Base-by-base conservation (phyloP, 2,329 filamentous ascomycete genomes). In the Myriosclerotinia duriaeana region DNA sequence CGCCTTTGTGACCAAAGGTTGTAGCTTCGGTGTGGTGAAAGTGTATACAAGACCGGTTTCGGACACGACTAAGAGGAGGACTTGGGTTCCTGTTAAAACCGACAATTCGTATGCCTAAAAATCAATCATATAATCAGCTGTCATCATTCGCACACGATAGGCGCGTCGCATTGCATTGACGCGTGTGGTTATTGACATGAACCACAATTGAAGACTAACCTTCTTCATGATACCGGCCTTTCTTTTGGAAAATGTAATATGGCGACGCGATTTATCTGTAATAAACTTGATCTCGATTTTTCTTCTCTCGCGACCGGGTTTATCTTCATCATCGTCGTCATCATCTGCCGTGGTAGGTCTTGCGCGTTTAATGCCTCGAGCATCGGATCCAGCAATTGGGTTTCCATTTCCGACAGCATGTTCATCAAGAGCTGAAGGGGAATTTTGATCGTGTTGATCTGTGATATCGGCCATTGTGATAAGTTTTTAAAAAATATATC, bases 271-370 rank as follows among this genome's bases (percentile, higher is more conserved):
- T 85, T 99, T 99, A 82, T 99, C 95, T 81, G 93, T 94, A 80
- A 99, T 99, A 83, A 99, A 99, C 86, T 99, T 99, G 83, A 99
- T 99, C 82, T 99, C 95, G 76, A 99, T 99, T 90, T 99, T 99
- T 82, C 95, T 89, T 78, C 95, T 90, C 86, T 98, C 95, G 80
- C 95, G 93, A 77, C 93, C 93, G 71, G 92, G 92, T 87, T 98
- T 98, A 80, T 97, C 94, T 74, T 97, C 93, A 74, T 98, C 93
- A 72, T 98, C 95, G 72, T 98, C 94, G 73, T 98, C 95, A 78
- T 98, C 95, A 78, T 98, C 94, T 76, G 89, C 88, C 64, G 88
- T 86, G 74, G 90, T 89, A 71, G 91, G 88, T 77, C 95, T 92
- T 79, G 86, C 87, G 75, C 94, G 93, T 86, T 98, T 98, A 80